Evolutionary conservation across 495 filamentous ascomycete species (phyloP).

Genomic region (Neurospora cerealis): DNA sequence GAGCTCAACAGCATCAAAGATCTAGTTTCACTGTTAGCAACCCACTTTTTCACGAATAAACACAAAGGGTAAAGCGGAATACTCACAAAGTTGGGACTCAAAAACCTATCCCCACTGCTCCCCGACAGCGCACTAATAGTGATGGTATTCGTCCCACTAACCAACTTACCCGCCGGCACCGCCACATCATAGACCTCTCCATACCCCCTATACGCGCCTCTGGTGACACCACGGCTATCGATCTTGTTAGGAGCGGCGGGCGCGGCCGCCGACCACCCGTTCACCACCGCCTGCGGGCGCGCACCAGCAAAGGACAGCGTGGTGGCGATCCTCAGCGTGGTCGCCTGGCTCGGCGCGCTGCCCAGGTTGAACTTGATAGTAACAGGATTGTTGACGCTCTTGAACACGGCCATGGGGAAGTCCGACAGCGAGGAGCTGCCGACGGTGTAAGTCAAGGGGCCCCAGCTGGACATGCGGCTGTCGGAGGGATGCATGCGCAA

Average conservation of each 20-base stretch:
- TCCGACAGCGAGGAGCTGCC: slow-evolving; percentile 38
- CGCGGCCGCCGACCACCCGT: slow-evolving; percentile 34
- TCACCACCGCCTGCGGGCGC: slow-evolving; percentile 40
- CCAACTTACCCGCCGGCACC: slow-evolving; percentile 46
- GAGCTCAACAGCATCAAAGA: slow-evolving; percentile 48
- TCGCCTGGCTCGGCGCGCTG: slow-evolving; percentile 34
- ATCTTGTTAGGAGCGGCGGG: slow-evolving; percentile 53
- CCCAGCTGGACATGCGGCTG: slow-evolving; percentile 50
- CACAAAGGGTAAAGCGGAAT: background rate
- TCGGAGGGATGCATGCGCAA: slow-evolving; percentile 59
- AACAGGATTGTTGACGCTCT: slow-evolving; percentile 49
- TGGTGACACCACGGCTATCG: slow-evolving; percentile 52
- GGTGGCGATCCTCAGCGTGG: slow-evolving; percentile 53
- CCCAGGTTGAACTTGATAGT: slow-evolving; percentile 51
- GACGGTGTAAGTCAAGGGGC: slow-evolving; percentile 47
- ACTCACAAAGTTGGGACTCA: slow-evolving; percentile 55
- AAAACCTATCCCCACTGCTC: slow-evolving; percentile 41
- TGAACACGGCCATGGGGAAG: slow-evolving; percentile 60
- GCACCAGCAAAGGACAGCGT: slow-evolving; percentile 52
- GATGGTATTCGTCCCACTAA: slow-evolving; percentile 51
- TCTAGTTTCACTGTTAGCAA: slow-evolving; percentile 21
- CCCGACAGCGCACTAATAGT: slow-evolving; percentile 50
- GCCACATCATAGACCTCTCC: slow-evolving; percentile 52
- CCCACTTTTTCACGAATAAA: background rate
- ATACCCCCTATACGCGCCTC: slow-evolving; percentile 52